A percentile compares a stretch with the other conserved stretches of the same genome.
phyloP scores from a whole-genome alignment of 331 rosid species.

The Quercus phellos region DNA sequence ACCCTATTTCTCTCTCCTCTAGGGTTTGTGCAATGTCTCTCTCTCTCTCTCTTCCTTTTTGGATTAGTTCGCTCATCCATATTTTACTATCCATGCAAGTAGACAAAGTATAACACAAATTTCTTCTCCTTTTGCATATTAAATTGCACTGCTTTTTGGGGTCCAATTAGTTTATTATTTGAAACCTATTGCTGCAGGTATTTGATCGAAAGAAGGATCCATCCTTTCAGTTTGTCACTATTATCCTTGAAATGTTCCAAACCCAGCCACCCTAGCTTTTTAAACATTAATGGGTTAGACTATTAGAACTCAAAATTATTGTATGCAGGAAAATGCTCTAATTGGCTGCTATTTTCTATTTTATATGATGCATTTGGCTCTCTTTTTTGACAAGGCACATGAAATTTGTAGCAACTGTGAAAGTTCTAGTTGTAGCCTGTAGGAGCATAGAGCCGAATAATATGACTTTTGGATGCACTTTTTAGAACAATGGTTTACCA shows the following conservation, averaged over 20 bases:
- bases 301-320: background rate
- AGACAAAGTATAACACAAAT: slow-evolving; percentile 50
- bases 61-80: slow-evolving; percentile 65
- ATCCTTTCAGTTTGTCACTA: slow-evolving; percentile 67
- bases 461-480: slow-evolving; percentile 17
- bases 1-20: slow-evolving; percentile 26
- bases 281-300: background rate
- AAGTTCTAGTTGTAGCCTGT: background rate
- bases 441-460: slow-evolving; percentile 16
- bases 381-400: background rate
- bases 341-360: slow-evolving; percentile 2
- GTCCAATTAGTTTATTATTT: slow-evolving; percentile 40
- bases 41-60: slow-evolving; percentile 50
- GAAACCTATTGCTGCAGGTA: slow-evolving; percentile 28
- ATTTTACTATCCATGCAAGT: slow-evolving; percentile 51
- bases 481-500: background rate
- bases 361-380: background rate
- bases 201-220: slow-evolving; percentile 46
- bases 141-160: slow-evolving; percentile 33
- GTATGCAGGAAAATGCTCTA: background rate
- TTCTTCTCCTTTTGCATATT: slow-evolving; percentile 28
- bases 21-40: slow-evolving; percentile 45
- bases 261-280: slow-evolving; percentile 25
- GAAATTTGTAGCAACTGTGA: background rate
- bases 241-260: slow-evolving; percentile 64